A percentile compares a stretch with the other conserved stretches of the same genome.
phyloP scores from a whole-genome alignment of 768 basidiomycete species.

The Lactarius akahatsu region DNA sequence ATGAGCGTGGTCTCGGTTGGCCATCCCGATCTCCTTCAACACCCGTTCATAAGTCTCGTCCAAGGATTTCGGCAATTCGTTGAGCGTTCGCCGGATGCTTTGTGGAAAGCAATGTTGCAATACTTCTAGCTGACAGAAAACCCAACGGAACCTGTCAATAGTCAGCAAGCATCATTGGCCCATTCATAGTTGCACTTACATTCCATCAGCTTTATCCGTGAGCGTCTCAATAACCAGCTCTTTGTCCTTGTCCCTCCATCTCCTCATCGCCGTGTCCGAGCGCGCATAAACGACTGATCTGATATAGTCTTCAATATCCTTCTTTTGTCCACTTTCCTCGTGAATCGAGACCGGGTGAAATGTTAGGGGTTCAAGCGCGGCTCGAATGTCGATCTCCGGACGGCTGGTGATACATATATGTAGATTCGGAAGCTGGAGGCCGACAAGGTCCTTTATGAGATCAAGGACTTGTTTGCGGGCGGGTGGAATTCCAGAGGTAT shows the following conservation, averaged over 20 bases:
- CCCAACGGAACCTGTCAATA: background rate
- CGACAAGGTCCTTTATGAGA: background rate
- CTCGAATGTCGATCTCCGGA: background rate
- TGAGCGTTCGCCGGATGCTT: background rate
- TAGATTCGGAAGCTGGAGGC: background rate
- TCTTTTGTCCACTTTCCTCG: background rate
- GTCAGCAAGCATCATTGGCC: background rate
- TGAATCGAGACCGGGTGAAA: background rate
- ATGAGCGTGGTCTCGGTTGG: background rate
- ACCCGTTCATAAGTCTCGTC: background rate
- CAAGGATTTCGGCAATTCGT: background rate
- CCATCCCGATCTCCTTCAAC: background rate
- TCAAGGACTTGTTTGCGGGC: background rate
- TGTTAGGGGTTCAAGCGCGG: background rate
- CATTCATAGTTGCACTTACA: background rate
- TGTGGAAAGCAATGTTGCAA: background rate
- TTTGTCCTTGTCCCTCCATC: constrained; percentile 1
- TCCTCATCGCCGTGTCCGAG: background rate
- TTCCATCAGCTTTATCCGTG: background rate
- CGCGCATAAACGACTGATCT: background rate
- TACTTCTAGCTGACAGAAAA: background rate
- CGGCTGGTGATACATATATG: background rate
- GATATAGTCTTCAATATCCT: background rate
- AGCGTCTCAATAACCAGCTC: constrained; percentile 1
- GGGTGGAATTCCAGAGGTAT: background rate